Evolutionary conservation across 371 early-diverging fungal species (phyloP).

Genomic region (Mortierella sp.): DNA sequence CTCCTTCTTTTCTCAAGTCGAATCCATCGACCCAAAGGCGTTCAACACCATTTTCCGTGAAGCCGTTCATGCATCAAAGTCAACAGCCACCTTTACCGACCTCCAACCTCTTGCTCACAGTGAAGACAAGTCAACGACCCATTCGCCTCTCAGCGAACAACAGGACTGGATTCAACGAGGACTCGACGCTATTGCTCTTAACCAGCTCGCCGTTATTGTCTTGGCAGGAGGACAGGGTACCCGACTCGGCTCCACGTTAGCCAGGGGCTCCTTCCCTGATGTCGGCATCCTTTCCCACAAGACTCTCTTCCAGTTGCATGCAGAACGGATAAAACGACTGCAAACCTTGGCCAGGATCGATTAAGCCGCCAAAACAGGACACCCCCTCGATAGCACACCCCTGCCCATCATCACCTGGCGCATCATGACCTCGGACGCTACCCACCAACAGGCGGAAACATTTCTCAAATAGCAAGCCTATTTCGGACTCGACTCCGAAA

Average conservation of each 20-base stretch:
- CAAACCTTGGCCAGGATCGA: slow-evolving; percentile 62
- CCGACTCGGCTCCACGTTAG: slow-evolving; percentile 67
- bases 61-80: slow-evolving; percentile 50
- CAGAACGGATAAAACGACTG: slow-evolving; percentile 76
- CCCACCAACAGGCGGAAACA: slow-evolving; percentile 70
- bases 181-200: slow-evolving; percentile 62
- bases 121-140: slow-evolving; percentile 59
- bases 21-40: slow-evolving; percentile 63
- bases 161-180: slow-evolving; percentile 62
- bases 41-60: slow-evolving; percentile 65
- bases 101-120: slow-evolving; percentile 61
- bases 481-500: slow-evolving; percentile 77
- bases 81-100: slow-evolving; percentile 13
- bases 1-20: slow-evolving; percentile 60
- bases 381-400: slow-evolving; percentile 20
- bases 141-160: slow-evolving; percentile 31
- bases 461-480: slow-evolving; percentile 75
- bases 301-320: slow-evolving; percentile 83
- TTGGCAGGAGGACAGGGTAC: slow-evolving; percentile 77
- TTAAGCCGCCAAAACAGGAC: slow-evolving; percentile 14
- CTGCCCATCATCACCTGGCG: slow-evolving; percentile 80
- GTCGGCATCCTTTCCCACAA: slow-evolving; percentile 77
- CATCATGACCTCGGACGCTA: slow-evolving; percentile 88
- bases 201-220: slow-evolving; percentile 70
- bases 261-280: slow-evolving; percentile 75